phyloP scores from a whole-genome alignment of 2,329 filamentous ascomycete genomes.

The Chalaropsis thielavioides region DNA sequence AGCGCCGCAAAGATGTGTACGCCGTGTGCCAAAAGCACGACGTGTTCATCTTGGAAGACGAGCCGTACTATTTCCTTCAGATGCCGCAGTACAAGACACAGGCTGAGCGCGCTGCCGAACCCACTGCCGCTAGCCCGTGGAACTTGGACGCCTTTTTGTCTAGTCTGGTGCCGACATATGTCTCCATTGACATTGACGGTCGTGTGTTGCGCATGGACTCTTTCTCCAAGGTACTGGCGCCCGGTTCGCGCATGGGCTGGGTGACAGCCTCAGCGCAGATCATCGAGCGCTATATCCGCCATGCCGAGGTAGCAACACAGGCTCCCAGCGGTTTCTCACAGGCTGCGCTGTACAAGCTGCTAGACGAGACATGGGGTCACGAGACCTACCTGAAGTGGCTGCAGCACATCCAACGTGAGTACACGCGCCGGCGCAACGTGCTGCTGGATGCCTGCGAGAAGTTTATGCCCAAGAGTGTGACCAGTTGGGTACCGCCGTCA shows the following conservation, averaged over 20 bases:
- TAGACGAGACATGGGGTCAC: conserved; percentile 93
- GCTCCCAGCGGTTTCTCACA: conserved; percentile 77
- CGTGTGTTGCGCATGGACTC: conserved; percentile 84
- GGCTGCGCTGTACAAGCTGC: conserved; percentile 68
- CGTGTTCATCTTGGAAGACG: conserved; percentile 76
- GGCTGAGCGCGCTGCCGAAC: conserved; percentile 45
- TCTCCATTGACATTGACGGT: conserved; percentile 73
- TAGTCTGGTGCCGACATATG: conserved; percentile 40
- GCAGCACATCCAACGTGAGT: conserved; percentile 64
- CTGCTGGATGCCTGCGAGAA: conserved; percentile 69
- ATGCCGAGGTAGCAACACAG: conserved; percentile 73
- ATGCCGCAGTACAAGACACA: conserved; percentile 57
- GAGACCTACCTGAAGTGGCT: conserved; percentile 81
- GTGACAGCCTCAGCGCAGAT: conserved; percentile 76
- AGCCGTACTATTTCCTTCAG: conserved; percentile 90
- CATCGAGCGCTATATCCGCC: conserved; percentile 65
- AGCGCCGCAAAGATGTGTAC: conserved; percentile 60
- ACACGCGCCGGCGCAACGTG: conserved; percentile 63
- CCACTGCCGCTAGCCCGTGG: conserved; percentile 36
- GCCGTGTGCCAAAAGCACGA: conserved; percentile 69
- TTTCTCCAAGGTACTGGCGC: conserved; percentile 81
- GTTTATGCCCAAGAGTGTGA: conserved; percentile 57
- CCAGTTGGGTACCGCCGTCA: conserved; percentile 63
- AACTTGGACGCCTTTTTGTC: conserved; percentile 57
- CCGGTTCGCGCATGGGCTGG: conserved; percentile 75